Base-by-base conservation (phyloP, 73 alveolate species). In the Symbiodinium natans region DNA sequence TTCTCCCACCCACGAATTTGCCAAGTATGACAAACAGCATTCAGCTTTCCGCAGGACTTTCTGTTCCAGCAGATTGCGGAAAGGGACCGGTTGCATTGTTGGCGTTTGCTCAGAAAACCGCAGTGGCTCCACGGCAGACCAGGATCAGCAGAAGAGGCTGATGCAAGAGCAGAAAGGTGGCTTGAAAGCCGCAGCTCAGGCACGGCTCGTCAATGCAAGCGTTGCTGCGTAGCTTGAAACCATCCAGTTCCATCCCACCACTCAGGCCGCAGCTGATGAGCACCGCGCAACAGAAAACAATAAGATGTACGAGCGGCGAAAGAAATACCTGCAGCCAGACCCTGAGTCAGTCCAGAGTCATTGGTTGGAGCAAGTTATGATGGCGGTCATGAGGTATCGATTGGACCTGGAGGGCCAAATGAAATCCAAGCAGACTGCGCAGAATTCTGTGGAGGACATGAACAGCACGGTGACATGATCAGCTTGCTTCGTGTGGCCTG, bases 21-120 rank as follows among this genome's bases (percentile, higher is more conserved):
- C n/a, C n/a, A n/a, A n/a, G n/a, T n/a, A n/a, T n/a, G n/a, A n/a
- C n/a, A n/a, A n/a, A n/a, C n/a, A n/a, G n/a, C n/a, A n/a, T n/a
- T n/a, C n/a, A n/a, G n/a, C n/a, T n/a, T n/a, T n/a, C n/a, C n/a
- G 34, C 87, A 80, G 87, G 97, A 68, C 39, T 90, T 41, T 71
- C 87, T 90, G 9, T 90, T 90, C 77, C 87, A 90, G 34, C 97
- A 90, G 83, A 90, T 90, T 19, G 88, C 87, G 27, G 97, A 90
- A 71, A 39, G 97, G 77, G 97, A 90, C 33, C 31, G 36, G 77
- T 23, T 23, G 17, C 77, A 63, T 27, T 63, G 68, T 52, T 21
- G 29, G 68, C 6, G 13, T 2, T 52, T 52, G 68, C 68, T 21
- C 25, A 52, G 68, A 52, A 52, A 2, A 27, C 27, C 29, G 1